Base-by-base conservation (phyloP, 1,139 yeast species). In the Kodamaea suecica region DNA sequence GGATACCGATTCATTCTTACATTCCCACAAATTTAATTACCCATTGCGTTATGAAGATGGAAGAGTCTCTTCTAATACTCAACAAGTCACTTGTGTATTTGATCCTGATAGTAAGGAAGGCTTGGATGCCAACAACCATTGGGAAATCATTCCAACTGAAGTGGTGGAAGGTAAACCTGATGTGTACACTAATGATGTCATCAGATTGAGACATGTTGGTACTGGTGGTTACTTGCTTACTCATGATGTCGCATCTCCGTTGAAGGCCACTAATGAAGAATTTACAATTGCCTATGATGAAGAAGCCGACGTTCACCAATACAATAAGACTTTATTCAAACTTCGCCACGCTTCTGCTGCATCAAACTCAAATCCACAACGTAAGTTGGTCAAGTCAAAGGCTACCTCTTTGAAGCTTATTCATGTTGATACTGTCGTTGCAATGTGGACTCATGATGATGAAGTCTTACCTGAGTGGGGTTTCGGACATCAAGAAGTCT, bases 21-120 rank as follows among this genome's bases (percentile, higher is more conserved):
- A 92, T 57, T 92, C 98, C 1, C 97, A 88, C 52, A 52, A 58
- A 9, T 72, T 66, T 23, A 57, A 49, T 10, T 92, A 92, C 57
- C 99, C 99, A 25, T 68, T 88, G 50, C 80, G 97, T 56, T 92
- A 92, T 57, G 97, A 87, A 37, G 97, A 92, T 57, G 98, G 98
- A 9, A 81, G 99, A 63, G 72, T 92, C 35, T 90, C 97, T 1
- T 88, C 97, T 8, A 85, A 86, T 57, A 92, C 95, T 38, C 98
- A 92, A 64, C 96, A 87, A 61, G 95, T 92, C 21, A 88, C 97
- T 5, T 86, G 87, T 46, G 77, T 78, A 37, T 45, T 52, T 27
- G 54, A 55, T 31, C 34, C 39, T 3, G 66, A 62, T 11, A 41
- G 37, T 17, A 36, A 37, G 5, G 64, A 50, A 23, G 42, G 50